A percentile compares a stretch with the other conserved stretches of the same genome.
Evolutionary conservation across 495 filamentous ascomycete species (phyloP).

Genomic region (Aspergillus cristatus): DNA sequence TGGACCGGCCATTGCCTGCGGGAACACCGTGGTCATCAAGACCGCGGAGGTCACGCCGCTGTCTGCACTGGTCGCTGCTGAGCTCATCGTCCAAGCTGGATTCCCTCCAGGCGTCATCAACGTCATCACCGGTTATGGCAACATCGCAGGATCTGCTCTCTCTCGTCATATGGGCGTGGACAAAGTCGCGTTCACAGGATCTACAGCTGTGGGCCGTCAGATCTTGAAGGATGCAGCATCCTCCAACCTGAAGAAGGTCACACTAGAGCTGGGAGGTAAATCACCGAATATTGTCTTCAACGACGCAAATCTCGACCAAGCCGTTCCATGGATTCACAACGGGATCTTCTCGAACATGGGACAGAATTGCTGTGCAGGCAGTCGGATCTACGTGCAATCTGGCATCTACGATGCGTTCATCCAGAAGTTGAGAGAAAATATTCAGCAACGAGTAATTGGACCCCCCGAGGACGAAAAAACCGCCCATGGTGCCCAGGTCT

Average conservation of each 20-base stretch:
- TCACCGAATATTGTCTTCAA: constrained; percentile 72
- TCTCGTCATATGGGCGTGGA: constrained; percentile 64
- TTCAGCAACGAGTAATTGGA: no score
- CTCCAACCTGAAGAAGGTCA: constrained; percentile 17
- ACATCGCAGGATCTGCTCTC: constrained; percentile 63
- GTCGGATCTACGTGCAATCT: constrained; percentile 71
- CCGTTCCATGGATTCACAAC: constrained; percentile 69
- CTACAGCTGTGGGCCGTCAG: constrained; percentile 63
- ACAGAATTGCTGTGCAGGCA: constrained; percentile 81
- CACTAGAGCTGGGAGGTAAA: constrained; percentile 83
- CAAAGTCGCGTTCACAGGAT: constrained; percentile 84
- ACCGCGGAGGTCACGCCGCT: constrained; percentile 81
- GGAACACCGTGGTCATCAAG: constrained; percentile 77
- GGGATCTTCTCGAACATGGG: constrained; percentile 67
- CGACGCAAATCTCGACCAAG: constrained; percentile 75
- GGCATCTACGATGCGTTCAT: constrained; percentile 66
- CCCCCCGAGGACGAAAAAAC: no score
- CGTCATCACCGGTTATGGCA: constrained; percentile 70
- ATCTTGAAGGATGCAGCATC: constrained; percentile 78
- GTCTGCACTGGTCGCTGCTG: constrained; percentile 66
- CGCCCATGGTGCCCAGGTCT: constrained; percentile 78
- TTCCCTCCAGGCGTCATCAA: constrained; percentile 85
- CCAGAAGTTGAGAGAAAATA: constrained; percentile 45
- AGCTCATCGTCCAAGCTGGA: constrained; percentile 69
- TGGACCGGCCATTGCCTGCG: constrained; percentile 72